Evolutionary conservation across 805 yeast species (phyloP), one percentile per base, ranked within the genome.

Genomic region (Teunomyces lycoperdinae): DNA sequence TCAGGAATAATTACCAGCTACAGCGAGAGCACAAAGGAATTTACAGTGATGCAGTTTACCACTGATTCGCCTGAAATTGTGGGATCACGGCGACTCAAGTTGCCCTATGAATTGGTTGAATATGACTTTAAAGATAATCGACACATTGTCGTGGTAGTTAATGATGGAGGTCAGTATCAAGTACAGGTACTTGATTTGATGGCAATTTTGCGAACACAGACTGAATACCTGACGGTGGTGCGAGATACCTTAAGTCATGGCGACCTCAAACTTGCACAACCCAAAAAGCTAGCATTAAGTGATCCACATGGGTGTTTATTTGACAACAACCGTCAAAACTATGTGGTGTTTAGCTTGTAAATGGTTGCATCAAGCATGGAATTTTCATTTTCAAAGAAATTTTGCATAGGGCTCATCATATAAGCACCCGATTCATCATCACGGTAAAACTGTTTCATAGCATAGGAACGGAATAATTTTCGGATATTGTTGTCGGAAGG

Each of bases 271-370:
- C 51, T 58, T n/a, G 44, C 49, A 31, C 46, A 55, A n/a, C 76
- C 78, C 1, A 49, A 54, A 3, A 57, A 57, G 42, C 33, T 76
- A 38, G 56, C 74, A 0, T 50, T 69, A n/a, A 73, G 66, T 48
- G 50, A 63, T 24, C 49, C 62, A 0, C 58, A 64, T 36, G 77
- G 73, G 5, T 72, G 77, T 49, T 49, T 79, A 11, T 50, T 78
- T 31, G 80, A 76, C 51, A 52, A 58, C 7, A 57, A 70, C 24
- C 70, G 60, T 43, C 73, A 68, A 50, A 65, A 70, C 44, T 77
- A 75, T 53, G 52, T 63, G 26, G 66, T 75, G 11, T 59, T 76
- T 32, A 63, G 62, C 49, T 50, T 45, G 61, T 49, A 26, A 43
- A 20, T 20, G 10, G 28, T 29, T 28, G 30, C 29, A 31, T 46